These are phyloP conservation scores for Cryptococcus maquisensis DNA, from an alignment of 1,284 basidiomycete species.

Conservation along the genomic window DNA sequence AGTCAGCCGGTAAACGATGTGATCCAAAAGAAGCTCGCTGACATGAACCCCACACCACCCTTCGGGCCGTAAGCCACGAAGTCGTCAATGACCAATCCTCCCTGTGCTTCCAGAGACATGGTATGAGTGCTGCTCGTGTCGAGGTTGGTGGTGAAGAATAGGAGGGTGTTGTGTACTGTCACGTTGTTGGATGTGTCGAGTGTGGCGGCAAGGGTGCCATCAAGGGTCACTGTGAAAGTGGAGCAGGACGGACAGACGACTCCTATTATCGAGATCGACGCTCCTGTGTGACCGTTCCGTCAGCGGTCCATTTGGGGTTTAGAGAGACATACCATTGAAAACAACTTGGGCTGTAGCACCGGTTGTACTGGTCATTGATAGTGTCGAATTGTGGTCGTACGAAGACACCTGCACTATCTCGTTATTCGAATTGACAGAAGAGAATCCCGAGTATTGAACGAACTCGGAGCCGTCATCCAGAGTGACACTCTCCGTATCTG, in stretches of 20 bases:
- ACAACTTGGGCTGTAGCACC: constrained; percentile 27
- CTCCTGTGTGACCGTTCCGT: constrained; percentile 12
- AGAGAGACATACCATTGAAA: constrained; percentile 23
- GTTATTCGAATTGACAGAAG: constrained; percentile 9
- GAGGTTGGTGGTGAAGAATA: constrained; percentile 28
- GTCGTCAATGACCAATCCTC: constrained; percentile 23
- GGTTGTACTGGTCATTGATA: constrained; percentile 23
- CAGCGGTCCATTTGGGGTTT: background rate
- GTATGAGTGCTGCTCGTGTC: constrained; percentile 21
- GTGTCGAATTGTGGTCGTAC: constrained; percentile 23
- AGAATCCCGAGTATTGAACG: constrained; percentile 21
- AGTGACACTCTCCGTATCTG: constrained; percentile 8
- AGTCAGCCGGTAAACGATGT: background rate
- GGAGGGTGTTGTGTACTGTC: constrained; percentile 18
- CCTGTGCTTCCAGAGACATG: constrained; percentile 16
- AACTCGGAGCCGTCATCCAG: constrained; percentile 22
- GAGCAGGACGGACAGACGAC: constrained; percentile 18
- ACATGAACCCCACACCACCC: constrained; percentile 25
- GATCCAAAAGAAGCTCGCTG: constrained; percentile 5
- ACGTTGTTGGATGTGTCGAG: constrained; percentile 16
- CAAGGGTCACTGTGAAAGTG: constrained; percentile 13
- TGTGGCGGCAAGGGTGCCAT: constrained; percentile 17
- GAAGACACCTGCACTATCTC: constrained; percentile 1
- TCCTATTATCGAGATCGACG: constrained; percentile 22
- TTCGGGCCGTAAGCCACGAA: constrained; percentile 21